phyloP scores from a whole-genome alignment of 345 rosid genomes.

The Salix purpurea region DNA sequence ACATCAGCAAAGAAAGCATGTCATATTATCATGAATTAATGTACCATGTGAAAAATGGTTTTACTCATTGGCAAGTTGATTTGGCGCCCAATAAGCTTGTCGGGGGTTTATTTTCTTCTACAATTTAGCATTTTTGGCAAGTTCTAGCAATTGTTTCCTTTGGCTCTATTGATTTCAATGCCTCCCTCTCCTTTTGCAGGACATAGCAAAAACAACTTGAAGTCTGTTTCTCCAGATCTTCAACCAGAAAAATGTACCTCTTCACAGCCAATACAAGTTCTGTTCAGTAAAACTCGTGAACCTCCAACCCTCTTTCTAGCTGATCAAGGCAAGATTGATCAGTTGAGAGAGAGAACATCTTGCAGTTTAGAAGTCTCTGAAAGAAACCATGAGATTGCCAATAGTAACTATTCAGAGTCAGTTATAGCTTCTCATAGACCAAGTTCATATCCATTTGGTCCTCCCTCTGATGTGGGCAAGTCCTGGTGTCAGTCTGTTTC shows the following conservation, averaged over 20 bases:
- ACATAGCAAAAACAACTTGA: constrained; percentile 37
- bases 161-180: constrained; percentile 23
- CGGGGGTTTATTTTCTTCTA: not conserved
- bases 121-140: not conserved
- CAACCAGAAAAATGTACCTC: constrained; percentile 38
- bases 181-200: constrained; percentile 40
- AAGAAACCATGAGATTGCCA: constrained; percentile 38
- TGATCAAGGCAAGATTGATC: constrained; percentile 44
- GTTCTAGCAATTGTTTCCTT: constrained; percentile 1
- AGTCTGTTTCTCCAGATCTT: constrained; percentile 38
- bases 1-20: not conserved
- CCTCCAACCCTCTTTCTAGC: constrained; percentile 35
- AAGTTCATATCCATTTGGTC: constrained; percentile 34
- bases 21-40: not conserved
- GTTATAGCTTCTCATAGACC: constrained; percentile 42
- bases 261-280: constrained; percentile 43
- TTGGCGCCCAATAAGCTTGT: not conserved
- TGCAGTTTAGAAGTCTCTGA: constrained; percentile 40
- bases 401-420: constrained; percentile 41
- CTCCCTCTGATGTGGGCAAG: constrained; percentile 40
- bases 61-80: not conserved
- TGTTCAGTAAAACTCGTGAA: constrained; percentile 42
- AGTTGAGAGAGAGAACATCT: constrained; percentile 39
- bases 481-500: constrained; percentile 53
- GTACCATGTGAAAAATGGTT: not conserved